Conservation (phyloP, 164 flowering plant genomes). For the Platanus orientalis region DNA sequence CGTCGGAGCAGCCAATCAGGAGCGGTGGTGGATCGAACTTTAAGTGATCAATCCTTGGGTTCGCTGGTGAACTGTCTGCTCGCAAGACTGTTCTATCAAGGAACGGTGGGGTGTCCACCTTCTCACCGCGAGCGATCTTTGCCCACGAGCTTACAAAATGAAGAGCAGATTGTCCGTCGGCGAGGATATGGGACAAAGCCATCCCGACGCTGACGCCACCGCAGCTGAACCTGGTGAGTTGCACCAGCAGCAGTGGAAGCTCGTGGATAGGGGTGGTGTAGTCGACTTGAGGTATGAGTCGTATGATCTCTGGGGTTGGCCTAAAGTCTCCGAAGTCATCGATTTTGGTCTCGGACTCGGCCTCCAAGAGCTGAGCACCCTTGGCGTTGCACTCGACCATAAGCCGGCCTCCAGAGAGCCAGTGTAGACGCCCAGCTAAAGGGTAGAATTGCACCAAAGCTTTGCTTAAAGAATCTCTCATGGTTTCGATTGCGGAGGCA, state of each 20-base stretch:
- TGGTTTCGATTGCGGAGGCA: slow-evolving; percentile 2
- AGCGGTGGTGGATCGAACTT: slow-evolving; percentile 32
- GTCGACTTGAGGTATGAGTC: slow-evolving; percentile 33
- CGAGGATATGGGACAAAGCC: slow-evolving; percentile 33
- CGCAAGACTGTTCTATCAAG: slow-evolving; percentile 30
- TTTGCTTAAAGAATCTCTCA: slow-evolving; percentile 27
- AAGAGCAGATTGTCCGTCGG: slow-evolving; percentile 38
- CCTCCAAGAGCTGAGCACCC: slow-evolving; percentile 39
- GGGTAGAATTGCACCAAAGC: slow-evolving; percentile 23
- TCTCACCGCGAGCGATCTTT: slow-evolving; percentile 40
- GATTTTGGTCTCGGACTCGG: slow-evolving; percentile 25
- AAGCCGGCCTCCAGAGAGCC: slow-evolving; percentile 27
- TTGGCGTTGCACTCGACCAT: slow-evolving; percentile 39
- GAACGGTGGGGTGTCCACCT: slow-evolving; percentile 16
- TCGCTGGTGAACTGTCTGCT: slow-evolving; percentile 18
- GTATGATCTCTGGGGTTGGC: slow-evolving; percentile 11
- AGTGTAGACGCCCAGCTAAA: too few relatives aligned
- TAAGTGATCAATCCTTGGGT: slow-evolving; percentile 13
- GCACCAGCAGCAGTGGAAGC: slow-evolving; percentile 36
- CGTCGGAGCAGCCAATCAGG: slow-evolving; percentile 21
- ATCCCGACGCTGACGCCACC: slow-evolving; percentile 42
- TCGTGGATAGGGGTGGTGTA: slow-evolving; percentile 29
- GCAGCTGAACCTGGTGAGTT: slow-evolving; percentile 43
- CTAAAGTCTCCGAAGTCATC: slow-evolving; percentile 32
- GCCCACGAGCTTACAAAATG: slow-evolving; percentile 52